Evolutionary conservation across 345 rosid genomes (phyloP).

Genomic region (Moricandia moricandioides): DNA sequence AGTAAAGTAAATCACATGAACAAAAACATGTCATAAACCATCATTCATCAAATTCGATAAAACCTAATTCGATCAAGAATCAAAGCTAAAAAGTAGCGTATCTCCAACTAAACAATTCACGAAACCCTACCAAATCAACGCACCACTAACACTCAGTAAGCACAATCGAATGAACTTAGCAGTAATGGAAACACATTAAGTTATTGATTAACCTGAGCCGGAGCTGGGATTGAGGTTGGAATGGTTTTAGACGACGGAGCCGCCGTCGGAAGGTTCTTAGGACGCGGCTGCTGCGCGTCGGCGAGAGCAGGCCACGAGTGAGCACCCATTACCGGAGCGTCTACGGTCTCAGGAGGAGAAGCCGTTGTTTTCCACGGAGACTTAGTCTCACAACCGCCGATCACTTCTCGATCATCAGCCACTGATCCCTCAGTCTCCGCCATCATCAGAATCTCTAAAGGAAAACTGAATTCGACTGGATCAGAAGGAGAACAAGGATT

Average conservation of each 20-base stretch:
- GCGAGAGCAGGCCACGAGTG: conserved; percentile 90
- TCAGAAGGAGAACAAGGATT: not conserved
- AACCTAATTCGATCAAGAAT: not conserved
- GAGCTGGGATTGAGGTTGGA: conserved; percentile 22
- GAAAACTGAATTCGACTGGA: conserved; percentile 3
- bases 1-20: conserved; percentile 6
- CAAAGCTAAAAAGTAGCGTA: not conserved
- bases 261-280: conserved; percentile 35
- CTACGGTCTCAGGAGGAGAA: conserved; percentile 37
- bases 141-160: not conserved
- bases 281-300: conserved; percentile 58
- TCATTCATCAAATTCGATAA: conserved; percentile 6
- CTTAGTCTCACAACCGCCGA: conserved; percentile 40
- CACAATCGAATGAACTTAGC: not conserved
- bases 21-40: not conserved
- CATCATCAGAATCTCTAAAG: conserved; percentile 16
- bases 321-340: conserved; percentile 67
- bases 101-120: not conserved
- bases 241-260: conserved; percentile 32
- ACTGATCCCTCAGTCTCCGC: conserved; percentile 35
- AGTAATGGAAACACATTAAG: not conserved
- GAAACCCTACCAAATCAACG: not conserved
- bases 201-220: conserved; percentile 40
- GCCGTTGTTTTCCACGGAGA: conserved; percentile 81
- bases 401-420: conserved; percentile 34